A percentile compares a stretch with the other conserved stretches of the same genome.
phyloP scores from a whole-genome alignment of 2,329 filamentous ascomycete species.

The Neophaeococcomyces mojaviensis region DNA sequence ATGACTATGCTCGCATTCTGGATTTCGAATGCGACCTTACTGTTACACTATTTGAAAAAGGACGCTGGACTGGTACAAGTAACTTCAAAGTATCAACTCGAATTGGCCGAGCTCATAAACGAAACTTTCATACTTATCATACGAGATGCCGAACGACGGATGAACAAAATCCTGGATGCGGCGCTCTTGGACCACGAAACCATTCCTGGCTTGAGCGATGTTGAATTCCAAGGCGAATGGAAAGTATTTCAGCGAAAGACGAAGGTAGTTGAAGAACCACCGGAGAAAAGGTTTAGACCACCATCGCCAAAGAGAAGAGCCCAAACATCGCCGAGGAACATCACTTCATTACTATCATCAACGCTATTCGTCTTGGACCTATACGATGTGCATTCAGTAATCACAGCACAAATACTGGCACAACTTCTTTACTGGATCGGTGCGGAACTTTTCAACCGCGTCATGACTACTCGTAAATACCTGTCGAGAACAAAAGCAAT shows the following conservation, averaged over 20 bases:
- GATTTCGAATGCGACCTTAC: slow-evolving; percentile 91
- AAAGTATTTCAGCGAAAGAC: slow-evolving; percentile 90
- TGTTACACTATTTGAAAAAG: slow-evolving; percentile 97
- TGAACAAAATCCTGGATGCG: slow-evolving; percentile 89
- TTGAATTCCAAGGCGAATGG: slow-evolving; percentile 97
- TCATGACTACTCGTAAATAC: slow-evolving; percentile 94
- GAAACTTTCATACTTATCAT: slow-evolving; percentile 98
- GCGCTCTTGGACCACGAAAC: slow-evolving; percentile 98
- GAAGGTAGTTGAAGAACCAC: slow-evolving; percentile 77
- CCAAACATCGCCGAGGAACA: slow-evolving; percentile 86
- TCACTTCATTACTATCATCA: slow-evolving; percentile 89
- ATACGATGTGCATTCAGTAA: slow-evolving; percentile 98
- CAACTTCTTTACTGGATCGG: slow-evolving; percentile 95
- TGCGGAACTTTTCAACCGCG: slow-evolving; percentile 91
- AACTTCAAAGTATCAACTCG: slow-evolving; percentile 82
- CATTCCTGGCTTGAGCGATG: slow-evolving; percentile 93
- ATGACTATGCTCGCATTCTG: slow-evolving; percentile 99
- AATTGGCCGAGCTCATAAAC: slow-evolving; percentile 89
- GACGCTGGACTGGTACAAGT: slow-evolving; percentile 72
- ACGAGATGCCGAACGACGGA: slow-evolving; percentile 83
- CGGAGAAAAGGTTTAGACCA: slow-evolving; percentile 83
- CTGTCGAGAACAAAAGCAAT: slow-evolving; percentile 94
- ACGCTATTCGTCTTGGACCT: slow-evolving; percentile 94
- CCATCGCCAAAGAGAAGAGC: slow-evolving; percentile 89
- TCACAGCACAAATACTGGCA: slow-evolving; percentile 81